phyloP scores from a whole-genome alignment of 768 basidiomycete genomes.

The Leccinum ochraceum region DNA sequence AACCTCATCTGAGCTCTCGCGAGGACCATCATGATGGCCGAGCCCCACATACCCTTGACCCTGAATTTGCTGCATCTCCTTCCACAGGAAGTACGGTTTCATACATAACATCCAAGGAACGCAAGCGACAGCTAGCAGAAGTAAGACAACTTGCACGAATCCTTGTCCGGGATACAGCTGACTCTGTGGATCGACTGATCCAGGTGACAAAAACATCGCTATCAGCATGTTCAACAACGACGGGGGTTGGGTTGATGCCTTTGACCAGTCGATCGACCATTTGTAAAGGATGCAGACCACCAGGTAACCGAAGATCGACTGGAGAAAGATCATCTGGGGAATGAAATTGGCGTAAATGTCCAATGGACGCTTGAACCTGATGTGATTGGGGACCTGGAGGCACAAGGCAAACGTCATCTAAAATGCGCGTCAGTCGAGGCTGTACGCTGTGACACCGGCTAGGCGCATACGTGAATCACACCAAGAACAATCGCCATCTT shows the following conservation, averaged over 20 bases:
- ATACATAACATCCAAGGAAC: conserved; percentile 93
- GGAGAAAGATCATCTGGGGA: conserved; percentile 96
- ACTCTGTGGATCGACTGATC: conserved; percentile 62
- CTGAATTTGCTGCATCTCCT: conserved; percentile 83
- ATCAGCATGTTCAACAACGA: conserved; percentile 96
- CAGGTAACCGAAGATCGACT: conserved; percentile 97
- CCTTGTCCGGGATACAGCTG: conserved; percentile 88
- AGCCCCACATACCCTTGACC: conserved; percentile 82
- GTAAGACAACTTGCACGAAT: conserved; percentile 76
- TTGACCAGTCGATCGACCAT: conserved; percentile 93
- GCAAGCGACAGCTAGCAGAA: conserved; percentile 79
- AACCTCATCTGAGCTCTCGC: too few relatives aligned
- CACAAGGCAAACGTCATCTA: conserved; percentile 99
- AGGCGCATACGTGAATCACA: conserved; percentile 82
- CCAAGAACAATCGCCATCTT: conserved; percentile 98
- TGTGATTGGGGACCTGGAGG: conserved; percentile 92
- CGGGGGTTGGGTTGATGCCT: conserved; percentile 68
- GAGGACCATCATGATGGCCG: conserved; percentile 55
- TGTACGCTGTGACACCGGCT: conserved; percentile 1
- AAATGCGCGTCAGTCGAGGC: conserved; percentile 16
- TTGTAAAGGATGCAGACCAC: conserved; percentile 95
- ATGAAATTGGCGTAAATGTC: conserved; percentile 96
- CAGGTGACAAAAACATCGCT: conserved; percentile 93
- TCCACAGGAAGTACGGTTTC: conserved; percentile 91
- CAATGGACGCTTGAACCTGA: conserved; percentile 84